Evolutionary conservation across 257 asterid species (phyloP).

Genomic region (Nicotiana paniculata): DNA sequence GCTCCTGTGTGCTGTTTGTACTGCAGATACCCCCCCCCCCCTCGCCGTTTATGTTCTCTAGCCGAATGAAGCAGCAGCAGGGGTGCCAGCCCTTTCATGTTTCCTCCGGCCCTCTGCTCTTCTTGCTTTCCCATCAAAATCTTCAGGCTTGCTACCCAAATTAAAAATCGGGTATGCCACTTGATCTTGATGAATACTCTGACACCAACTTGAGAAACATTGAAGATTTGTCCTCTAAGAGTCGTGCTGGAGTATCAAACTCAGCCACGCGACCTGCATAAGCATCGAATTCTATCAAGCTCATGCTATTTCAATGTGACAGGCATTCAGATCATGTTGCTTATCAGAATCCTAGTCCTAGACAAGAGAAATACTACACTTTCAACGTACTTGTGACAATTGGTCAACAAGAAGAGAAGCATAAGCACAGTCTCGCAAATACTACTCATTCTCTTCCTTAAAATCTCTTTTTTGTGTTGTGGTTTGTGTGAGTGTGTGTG

Average conservation of each 20-base stretch:
- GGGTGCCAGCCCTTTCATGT: neutral
- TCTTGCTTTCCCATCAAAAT: constrained; percentile 7
- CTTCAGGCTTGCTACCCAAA: neutral
- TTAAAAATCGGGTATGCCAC: constrained; percentile 50
- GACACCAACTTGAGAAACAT: constrained; percentile 93
- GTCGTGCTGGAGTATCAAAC: constrained; percentile 78
- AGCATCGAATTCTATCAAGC: neutral
- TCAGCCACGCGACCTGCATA: constrained; percentile 89
- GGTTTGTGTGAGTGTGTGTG: too few relatives aligned
- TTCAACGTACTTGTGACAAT: too few relatives aligned
- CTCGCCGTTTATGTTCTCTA: neutral
- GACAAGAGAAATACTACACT: too few relatives aligned
- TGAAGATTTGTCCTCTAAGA: constrained; percentile 88
- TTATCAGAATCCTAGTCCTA: neutral
- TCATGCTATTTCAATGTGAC: neutral
- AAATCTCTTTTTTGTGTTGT: neutral
- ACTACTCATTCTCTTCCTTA: neutral
- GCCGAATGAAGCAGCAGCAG: neutral
- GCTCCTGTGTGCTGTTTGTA: neutral
- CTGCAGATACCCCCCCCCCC: neutral
- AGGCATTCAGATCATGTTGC: neutral
- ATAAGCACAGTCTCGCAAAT: neutral
- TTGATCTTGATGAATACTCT: constrained; percentile 83
- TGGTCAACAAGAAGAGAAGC: neutral
- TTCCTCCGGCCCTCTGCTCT: neutral